Base-by-base conservation (phyloP, 2,329 filamentous ascomycete species). In the Alternaria triticina region DNA sequence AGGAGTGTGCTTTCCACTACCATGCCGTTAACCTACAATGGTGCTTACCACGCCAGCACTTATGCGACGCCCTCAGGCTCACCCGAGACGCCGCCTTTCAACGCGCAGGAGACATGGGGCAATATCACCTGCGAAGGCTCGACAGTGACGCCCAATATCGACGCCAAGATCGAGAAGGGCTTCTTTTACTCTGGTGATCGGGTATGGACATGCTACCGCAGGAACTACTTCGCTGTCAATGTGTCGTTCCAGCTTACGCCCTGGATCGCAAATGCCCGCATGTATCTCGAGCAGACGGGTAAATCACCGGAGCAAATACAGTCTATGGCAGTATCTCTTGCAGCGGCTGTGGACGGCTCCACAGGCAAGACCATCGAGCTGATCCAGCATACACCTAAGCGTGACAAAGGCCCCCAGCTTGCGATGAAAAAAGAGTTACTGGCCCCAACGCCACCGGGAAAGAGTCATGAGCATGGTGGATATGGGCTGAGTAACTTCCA, bases 161-260 rank as follows among this genome's bases (percentile, higher is more conserved):
- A 90, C 28, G 92, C 92, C 36, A 90, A 89, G 72, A 93, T 97
- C 63, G 92, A 96, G 78, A 96, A 97, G 73, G 94, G 94, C 0
- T 96, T 97, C 81, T 97, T 97, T 77, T 83, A 89, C 54, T 83
- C 83, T 36, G 87, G 86, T 4, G 94, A 96, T 59, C 86, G 87
- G 17, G 92, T 94, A 71, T 97, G 93, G 93, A 97, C 94, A 0
- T 97, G 94, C 81, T 97, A 97, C 77, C 87, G 94, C 33, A 87
- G 94, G 46, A 97, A 97, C 78, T 97, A 97, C 80, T 96, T 97
- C 77, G 90, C 92, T 0, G 93, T 96, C 57, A 88, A 90, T 55
- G 95, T 92, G 78, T 92, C 91, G 4, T 97, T 90, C 80, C 86
- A 86, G 12, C 82, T 97, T 23, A 84, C 85, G 44, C 91, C 91